These are phyloP conservation scores for Oryza meyeriana DNA, from an alignment of 176 grass and related monocot genomes.

Conservation along the genomic window DNA sequence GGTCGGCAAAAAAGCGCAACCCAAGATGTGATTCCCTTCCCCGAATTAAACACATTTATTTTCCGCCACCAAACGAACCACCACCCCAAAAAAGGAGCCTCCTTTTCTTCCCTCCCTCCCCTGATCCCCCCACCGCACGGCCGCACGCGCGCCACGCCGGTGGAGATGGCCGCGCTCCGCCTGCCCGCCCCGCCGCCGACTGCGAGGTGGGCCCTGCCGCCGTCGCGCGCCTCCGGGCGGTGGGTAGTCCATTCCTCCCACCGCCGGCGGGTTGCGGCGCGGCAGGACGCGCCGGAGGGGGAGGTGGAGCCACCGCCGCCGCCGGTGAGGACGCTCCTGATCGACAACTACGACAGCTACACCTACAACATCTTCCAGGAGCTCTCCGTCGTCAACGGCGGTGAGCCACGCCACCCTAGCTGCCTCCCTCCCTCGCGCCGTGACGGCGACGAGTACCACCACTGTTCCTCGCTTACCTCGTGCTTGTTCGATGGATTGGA, in stretches of 20 bases:
- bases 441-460: too few relatives aligned
- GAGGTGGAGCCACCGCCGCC: slow-evolving; percentile 1
- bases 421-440: background rate
- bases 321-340: slow-evolving; percentile 77
- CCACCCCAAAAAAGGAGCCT: slow-evolving; percentile 25
- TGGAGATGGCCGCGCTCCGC: slow-evolving; percentile 40
- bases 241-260: background rate
- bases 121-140: background rate
- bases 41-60: background rate
- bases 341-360: slow-evolving; percentile 97
- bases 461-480: too few relatives aligned
- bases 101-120: slow-evolving; percentile 3
- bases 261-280: slow-evolving; percentile 5
- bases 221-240: background rate
- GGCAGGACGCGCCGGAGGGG: background rate
- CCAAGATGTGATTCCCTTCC: background rate
- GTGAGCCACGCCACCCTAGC: slow-evolving; percentile 38
- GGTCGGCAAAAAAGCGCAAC: background rate
- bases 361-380: slow-evolving; percentile 98
- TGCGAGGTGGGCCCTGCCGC: background rate
- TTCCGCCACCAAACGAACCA: background rate
- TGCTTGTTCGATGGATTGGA: too few relatives aligned
- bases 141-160: slow-evolving; percentile 2
- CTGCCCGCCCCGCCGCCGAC: slow-evolving; percentile 28
- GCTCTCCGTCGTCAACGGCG: slow-evolving; percentile 83